phyloP scores from a whole-genome alignment of 306 rosid species.

The Inga laurina region DNA sequence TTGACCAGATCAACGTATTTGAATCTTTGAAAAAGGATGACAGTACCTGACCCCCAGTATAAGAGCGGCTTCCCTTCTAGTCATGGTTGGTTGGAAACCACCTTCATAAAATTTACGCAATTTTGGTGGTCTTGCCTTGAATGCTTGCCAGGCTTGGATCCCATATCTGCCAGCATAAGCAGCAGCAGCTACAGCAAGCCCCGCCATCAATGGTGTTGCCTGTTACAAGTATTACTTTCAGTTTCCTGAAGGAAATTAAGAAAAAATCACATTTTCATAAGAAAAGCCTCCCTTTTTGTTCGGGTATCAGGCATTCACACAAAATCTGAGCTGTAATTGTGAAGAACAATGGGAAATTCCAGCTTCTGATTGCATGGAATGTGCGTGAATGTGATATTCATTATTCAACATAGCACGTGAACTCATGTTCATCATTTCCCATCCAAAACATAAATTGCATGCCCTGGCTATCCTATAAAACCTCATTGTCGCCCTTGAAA shows the following conservation, averaged over 20 bases:
- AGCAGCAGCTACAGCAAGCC: slow-evolving; percentile 77
- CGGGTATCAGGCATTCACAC: not conserved
- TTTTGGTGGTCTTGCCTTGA: slow-evolving; percentile 53
- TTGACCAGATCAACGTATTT: not conserved
- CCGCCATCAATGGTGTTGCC: slow-evolving; percentile 66
- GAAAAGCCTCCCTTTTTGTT: not conserved
- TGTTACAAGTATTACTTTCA: slow-evolving; percentile 41
- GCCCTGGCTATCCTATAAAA: not conserved
- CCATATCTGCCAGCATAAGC: slow-evolving; percentile 79
- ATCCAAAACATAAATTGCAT: not conserved
- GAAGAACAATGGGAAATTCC: not conserved
- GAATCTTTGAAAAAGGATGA: not conserved
- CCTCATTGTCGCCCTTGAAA: not conserved
- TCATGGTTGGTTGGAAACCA: slow-evolving; percentile 79
- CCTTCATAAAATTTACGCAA: slow-evolving; percentile 79
- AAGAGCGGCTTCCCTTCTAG: slow-evolving; percentile 75
- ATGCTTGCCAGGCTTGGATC: slow-evolving; percentile 82
- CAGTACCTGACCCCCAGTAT: slow-evolving; percentile 79
- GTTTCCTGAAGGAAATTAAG: slow-evolving; percentile 10
- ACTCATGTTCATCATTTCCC: not conserved
- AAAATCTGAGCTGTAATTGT: not conserved
- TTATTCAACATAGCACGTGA: not conserved
- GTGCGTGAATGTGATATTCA: not conserved
- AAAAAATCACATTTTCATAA: slow-evolving; percentile 2
- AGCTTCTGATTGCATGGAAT: not conserved